Conservation (phyloP, 129 eudicot species). For the Artemisia tridentata region DNA sequence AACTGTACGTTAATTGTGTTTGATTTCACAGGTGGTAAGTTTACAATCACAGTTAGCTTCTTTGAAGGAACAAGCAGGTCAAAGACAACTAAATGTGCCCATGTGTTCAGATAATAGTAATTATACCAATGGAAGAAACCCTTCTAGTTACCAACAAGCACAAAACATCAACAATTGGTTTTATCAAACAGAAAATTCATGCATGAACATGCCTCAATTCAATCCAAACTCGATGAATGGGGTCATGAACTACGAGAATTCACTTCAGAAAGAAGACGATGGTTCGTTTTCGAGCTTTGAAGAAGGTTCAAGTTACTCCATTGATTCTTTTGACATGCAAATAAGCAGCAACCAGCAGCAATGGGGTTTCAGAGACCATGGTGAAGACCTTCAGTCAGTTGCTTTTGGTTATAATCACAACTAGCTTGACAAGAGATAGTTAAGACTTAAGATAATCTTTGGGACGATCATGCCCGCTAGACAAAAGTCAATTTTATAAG, state of each 20-base stretch:
- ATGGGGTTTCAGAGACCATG: constrained; percentile 53
- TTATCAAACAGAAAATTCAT: constrained; percentile 50
- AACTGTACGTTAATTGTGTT: not conserved
- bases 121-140: constrained; percentile 35
- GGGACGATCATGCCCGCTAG: constrained; percentile 11
- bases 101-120: constrained; percentile 41
- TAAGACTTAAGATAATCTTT: constrained; percentile 22
- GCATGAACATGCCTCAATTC: constrained; percentile 55
- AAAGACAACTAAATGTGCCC: constrained; percentile 39
- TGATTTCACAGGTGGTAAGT: constrained; percentile 63
- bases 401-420: constrained; percentile 66
- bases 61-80: constrained; percentile 72
- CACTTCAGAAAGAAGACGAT: constrained; percentile 41
- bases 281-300: constrained; percentile 62
- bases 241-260: constrained; percentile 36
- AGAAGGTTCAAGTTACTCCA: constrained; percentile 54
- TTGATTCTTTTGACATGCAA: constrained; percentile 65
- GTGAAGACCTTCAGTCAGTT: constrained; percentile 70
- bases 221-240: constrained; percentile 33
- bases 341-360: constrained; percentile 43
- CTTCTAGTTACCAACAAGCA: constrained; percentile 43
- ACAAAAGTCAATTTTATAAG: constrained; percentile 13
- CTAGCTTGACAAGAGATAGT: constrained; percentile 10
- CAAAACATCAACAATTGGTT: constrained; percentile 75
- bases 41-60: constrained; percentile 82